A percentile compares a stretch with the other conserved stretches of the same genome.
These are phyloP conservation scores for Coemansia sp. DNA, from an alignment of 192 early-diverging fungal species.

Conservation along the genomic window DNA sequence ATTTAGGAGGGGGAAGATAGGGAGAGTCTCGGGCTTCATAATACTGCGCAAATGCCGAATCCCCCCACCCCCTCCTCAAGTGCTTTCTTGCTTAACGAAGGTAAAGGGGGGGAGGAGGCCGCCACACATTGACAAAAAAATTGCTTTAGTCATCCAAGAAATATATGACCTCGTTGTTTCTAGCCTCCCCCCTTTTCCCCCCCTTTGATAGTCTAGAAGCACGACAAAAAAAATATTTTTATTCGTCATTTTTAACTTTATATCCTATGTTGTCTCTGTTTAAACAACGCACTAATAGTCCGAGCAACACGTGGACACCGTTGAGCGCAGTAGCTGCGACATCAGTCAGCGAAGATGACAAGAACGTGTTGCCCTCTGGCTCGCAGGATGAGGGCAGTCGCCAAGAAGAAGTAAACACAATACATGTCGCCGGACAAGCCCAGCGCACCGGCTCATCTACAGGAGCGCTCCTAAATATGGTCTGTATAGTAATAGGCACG, in stretches of 20 bases:
- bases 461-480: slow-evolving; percentile 61
- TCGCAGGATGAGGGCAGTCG: slow-evolving; percentile 1
- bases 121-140: too few species aligned
- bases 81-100: too few species aligned
- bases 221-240: neutral
- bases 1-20: too few species aligned
- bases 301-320: slow-evolving; percentile 12
- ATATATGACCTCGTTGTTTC: neutral
- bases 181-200: neutral
- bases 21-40: too few species aligned
- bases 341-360: slow-evolving; percentile 2
- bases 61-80: too few species aligned
- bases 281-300: neutral
- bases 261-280: neutral
- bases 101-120: too few species aligned
- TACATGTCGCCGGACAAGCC: slow-evolving; percentile 17
- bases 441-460: slow-evolving; percentile 57
- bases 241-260: neutral
- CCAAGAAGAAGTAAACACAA: slow-evolving; percentile 12
- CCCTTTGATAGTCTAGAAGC: too few species aligned
- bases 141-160: too few species aligned
- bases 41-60: too few species aligned
- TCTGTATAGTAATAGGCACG: slow-evolving; percentile 74
- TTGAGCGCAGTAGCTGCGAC: neutral
- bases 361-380: neutral